Conservation (phyloP, 2,329 filamentous ascomycete genomes). For the Sclerotinia nivalis region DNA sequence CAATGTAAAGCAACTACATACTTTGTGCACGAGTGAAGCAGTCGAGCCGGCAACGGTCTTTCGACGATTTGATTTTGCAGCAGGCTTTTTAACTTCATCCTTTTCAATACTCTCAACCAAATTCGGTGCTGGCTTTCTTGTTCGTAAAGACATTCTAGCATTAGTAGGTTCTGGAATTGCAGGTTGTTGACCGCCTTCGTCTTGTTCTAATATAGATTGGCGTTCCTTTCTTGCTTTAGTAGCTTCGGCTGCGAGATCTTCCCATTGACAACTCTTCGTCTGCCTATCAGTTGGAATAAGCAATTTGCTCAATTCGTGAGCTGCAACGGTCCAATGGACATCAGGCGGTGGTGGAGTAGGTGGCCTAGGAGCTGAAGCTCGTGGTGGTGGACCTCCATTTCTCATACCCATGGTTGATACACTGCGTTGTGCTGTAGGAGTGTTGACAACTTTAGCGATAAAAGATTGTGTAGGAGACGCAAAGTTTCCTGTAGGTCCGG, state of each 20-base stretch:
- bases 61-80: slow-evolving; percentile 50
- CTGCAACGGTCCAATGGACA: slow-evolving; percentile 82
- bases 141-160: slow-evolving; percentile 71
- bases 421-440: slow-evolving; percentile 64
- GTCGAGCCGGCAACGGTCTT: slow-evolving; percentile 61
- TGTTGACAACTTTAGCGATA: slow-evolving; percentile 69
- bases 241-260: slow-evolving; percentile 75
- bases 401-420: slow-evolving; percentile 54
- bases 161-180: slow-evolving; percentile 43
- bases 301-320: slow-evolving; percentile 77
- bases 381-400: slow-evolving; percentile 42
- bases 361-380: slow-evolving; percentile 45
- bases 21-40: slow-evolving; percentile 49
- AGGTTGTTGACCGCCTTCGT: slow-evolving; percentile 35
- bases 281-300: slow-evolving; percentile 76
- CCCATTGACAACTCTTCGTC: slow-evolving; percentile 72
- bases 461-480: slow-evolving; percentile 87
- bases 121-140: slow-evolving; percentile 60
- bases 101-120: slow-evolving; percentile 56
- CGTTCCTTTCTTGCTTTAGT: slow-evolving; percentile 64
- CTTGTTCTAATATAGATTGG: slow-evolving; percentile 53
- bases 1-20: slow-evolving; percentile 28
- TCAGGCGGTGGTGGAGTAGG: slow-evolving; percentile 74
- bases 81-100: slow-evolving; percentile 46
- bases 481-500: slow-evolving; percentile 66